Conservation (phyloP, 2,329 filamentous ascomycete species). For the Thielaviopsis musarum region DNA sequence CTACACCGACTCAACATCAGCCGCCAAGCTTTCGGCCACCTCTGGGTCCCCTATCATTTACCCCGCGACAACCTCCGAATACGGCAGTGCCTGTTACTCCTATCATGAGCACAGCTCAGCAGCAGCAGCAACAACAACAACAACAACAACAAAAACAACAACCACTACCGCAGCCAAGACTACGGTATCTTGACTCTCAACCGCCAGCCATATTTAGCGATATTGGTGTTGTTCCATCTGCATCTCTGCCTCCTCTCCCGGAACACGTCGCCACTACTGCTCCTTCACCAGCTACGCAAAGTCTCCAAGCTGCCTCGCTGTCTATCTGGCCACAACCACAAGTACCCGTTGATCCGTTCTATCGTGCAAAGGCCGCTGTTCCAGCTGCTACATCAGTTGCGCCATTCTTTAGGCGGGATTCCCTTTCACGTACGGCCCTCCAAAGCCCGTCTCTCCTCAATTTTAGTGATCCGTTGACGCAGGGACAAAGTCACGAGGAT, state of each 20-base stretch:
- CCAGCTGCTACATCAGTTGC: neutral
- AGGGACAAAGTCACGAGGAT: slow-evolving; percentile 13
- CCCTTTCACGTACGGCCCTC: neutral
- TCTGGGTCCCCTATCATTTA: neutral
- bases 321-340: neutral
- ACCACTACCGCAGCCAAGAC: neutral
- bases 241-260: neutral
- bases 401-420: neutral
- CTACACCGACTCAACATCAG: neutral
- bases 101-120: neutral
- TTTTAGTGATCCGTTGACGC: slow-evolving; percentile 19
- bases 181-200: neutral
- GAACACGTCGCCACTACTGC: neutral
- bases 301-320: neutral
- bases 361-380: neutral
- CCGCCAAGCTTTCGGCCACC: neutral
- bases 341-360: neutral
- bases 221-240: neutral
- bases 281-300: neutral
- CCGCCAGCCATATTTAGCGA: neutral
- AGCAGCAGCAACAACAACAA: neutral
- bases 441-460: slow-evolving; percentile 4
- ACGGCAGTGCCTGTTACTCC: neutral
- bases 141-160: neutral
- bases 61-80: neutral